Evolutionary conservation across 2,329 filamentous ascomycete genomes (phyloP).

Genomic region (Aaosphaeria pasadenensis): DNA sequence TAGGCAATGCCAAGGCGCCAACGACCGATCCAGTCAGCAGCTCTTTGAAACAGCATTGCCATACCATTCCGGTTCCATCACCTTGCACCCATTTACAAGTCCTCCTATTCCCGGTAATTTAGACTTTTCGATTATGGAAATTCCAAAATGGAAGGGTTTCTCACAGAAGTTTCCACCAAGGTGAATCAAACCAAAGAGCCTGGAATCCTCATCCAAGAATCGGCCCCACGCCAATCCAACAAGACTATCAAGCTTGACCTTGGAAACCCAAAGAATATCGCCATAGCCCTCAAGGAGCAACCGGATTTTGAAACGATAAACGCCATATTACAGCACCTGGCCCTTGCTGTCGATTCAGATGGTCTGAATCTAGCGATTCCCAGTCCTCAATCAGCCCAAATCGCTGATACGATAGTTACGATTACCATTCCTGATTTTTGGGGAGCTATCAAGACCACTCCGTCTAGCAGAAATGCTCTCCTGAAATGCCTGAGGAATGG

Average conservation of each 20-base stretch:
- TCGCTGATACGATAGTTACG: conserved; percentile 71
- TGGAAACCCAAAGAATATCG: conserved; percentile 46
- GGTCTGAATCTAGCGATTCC: conserved; percentile 60
- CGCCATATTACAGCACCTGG: conserved; percentile 54
- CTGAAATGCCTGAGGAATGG: conserved; percentile 68
- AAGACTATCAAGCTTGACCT: conserved; percentile 9
- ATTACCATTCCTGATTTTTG: conserved; percentile 82
- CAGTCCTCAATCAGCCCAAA: conserved; percentile 66
- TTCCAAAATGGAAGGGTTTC: conserved; percentile 45
- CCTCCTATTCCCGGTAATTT: no score
- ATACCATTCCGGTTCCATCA: no score
- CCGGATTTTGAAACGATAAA: conserved; percentile 60
- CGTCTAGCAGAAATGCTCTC: conserved; percentile 49
- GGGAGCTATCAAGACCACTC: conserved; percentile 52
- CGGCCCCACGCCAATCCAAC: background rate
- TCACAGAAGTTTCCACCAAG: conserved; percentile 46
- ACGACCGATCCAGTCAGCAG: background rate
- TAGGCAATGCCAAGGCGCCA: conserved; percentile 25
- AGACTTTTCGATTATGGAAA: conserved; percentile 6
- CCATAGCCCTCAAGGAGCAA: conserved; percentile 61
- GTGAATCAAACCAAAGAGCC: conserved; percentile 18
- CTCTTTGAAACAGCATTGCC: no score
- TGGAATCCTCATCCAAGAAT: conserved; percentile 13
- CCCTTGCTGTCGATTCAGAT: conserved; percentile 12
- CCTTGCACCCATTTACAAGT: no score